Percentiles rank a stretch among this genome's conserved stretches.
Conservation (phyloP, 495 filamentous ascomycete genomes). For the Trichoderma asperelloides region DNA sequence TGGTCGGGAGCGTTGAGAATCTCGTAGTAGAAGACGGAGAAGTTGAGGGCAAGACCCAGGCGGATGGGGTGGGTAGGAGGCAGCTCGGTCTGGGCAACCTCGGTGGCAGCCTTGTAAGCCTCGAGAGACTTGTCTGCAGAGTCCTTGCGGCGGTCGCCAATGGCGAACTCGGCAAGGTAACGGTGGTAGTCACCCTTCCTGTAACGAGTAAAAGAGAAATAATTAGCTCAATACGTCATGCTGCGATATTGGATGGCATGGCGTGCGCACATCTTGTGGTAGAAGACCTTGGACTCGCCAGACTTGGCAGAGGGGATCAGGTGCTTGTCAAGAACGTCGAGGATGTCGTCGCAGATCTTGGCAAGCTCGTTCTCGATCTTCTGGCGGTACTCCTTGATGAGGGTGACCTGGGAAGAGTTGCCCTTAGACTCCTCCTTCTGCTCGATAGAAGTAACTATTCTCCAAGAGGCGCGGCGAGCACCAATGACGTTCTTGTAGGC, state of each 20-base stretch:
- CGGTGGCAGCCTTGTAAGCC: constrained; percentile 97
- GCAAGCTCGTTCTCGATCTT: constrained; percentile 98
- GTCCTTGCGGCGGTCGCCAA: constrained; percentile 94
- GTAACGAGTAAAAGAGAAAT: constrained; percentile 10
- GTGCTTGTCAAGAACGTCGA: constrained; percentile 92
- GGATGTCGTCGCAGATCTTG: constrained; percentile 99
- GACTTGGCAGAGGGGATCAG: constrained; percentile 92
- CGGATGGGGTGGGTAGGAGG: constrained; percentile 98
- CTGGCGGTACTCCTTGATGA: constrained; percentile 99
- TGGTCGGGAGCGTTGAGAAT: constrained; percentile 98
- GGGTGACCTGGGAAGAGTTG: constrained; percentile 80
- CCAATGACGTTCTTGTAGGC: constrained; percentile 99
- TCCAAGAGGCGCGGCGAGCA: constrained; percentile 96
- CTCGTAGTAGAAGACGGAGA: constrained; percentile 99
- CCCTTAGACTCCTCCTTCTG: constrained; percentile 99
- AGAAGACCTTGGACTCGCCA: constrained; percentile 99
- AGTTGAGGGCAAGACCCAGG: constrained; percentile 96
- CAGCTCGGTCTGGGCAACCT: constrained; percentile 95
- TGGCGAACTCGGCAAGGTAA: constrained; percentile 96
- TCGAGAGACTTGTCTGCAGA: constrained; percentile 94
- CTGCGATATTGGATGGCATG: background rate
- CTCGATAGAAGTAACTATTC: constrained; percentile 99
- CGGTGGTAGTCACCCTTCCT: constrained; percentile 99
- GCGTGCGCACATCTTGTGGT: constrained; percentile 91
- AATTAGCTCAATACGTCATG: constrained; percentile 20